Evolutionary conservation across 371 early-diverging fungal genomes (phyloP), one percentile per base, ranked within the genome.

Genomic region (Syncephalastrum sp.): DNA sequence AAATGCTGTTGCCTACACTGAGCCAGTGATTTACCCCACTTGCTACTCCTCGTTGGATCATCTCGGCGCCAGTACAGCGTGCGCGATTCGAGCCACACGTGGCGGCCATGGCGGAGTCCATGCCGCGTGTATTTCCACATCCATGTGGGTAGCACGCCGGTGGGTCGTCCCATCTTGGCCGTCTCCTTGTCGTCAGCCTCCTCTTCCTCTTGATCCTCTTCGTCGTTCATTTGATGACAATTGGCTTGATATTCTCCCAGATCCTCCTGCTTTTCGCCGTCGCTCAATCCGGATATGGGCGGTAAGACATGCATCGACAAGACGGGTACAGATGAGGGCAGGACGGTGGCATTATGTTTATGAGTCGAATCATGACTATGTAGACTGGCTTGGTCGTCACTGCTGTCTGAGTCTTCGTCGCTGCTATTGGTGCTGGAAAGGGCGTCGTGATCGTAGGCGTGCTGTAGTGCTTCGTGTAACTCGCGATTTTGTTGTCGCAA

Each of bases 101-200:
- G 50, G 13, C 54, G 54, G 24, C 38, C 43, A 50, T 60, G 60
- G 1, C 60, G 60, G n/a, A 29, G 27, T 4, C 29, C 59, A 5
- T 45, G 44, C 10, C 54, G 47, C 27, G 60, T 60, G 29, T 48
- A 54, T 19, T 60, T 60, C 60, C 60, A 60, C 54, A 60, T 49
- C 60, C 60, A 60, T n/a, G 19, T 54, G 24, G 42, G 46, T 27
- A 17, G 16, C 16, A 21, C 13, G 8, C 46, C 25, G 12, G 45
- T 25, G 14, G 14, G 29, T 46, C 1, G 24, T 19, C 42, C 15
- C 13, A 25, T 41, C 5, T 52, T 52, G 16, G 7, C 7, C 17
- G 52, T 41, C 41, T 27, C 33, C n/a, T 50, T 50, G 17, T 25
- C 50, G n/a, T n/a, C 49, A 21, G 15, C 49, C 24, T 49, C 49